Conservation (phyloP, 495 filamentous ascomycete species). For the Lasiosphaeria miniovina region DNA sequence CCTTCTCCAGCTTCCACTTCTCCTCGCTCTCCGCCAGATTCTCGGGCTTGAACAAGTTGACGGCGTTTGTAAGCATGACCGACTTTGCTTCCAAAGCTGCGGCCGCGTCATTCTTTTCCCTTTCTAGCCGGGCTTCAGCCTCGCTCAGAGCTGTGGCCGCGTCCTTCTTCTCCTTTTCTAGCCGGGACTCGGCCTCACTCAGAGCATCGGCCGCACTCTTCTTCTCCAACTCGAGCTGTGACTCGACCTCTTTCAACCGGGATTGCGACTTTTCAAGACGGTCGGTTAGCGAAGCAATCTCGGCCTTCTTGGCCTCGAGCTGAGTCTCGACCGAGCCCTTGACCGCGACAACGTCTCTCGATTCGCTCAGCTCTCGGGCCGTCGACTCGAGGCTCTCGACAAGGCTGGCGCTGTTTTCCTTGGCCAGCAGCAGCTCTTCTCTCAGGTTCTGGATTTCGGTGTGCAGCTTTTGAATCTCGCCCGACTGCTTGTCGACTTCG, state of each 20-base stretch:
- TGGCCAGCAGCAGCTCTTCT: constrained; percentile 46
- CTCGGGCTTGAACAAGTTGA: constrained; percentile 40
- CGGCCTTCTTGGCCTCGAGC: constrained; percentile 46
- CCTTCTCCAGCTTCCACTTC: constrained; percentile 29
- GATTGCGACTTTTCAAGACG: constrained; percentile 48
- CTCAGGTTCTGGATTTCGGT: constrained; percentile 36
- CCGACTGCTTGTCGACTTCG: constrained; percentile 52
- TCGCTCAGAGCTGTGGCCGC: background rate
- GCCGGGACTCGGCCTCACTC: constrained; percentile 51
- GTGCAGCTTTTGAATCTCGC: constrained; percentile 38
- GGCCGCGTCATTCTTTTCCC: constrained; percentile 19
- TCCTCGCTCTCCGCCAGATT: constrained; percentile 27
- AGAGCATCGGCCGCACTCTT: constrained; percentile 21
- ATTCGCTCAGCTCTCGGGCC: constrained; percentile 55
- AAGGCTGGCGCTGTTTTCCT: constrained; percentile 64
- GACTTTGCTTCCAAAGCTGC: constrained; percentile 40
- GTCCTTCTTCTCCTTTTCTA: constrained; percentile 23
- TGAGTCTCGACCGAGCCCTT: constrained; percentile 47
- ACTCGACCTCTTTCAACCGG: constrained; percentile 54
- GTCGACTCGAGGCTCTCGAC: constrained; percentile 59
- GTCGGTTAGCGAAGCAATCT: constrained; percentile 46
- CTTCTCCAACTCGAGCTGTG: constrained; percentile 50
- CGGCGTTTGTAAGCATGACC: constrained; percentile 23
- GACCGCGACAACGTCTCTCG: constrained; percentile 56
- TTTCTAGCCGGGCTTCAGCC: no score